These are phyloP conservation scores for Candida lessepsii DNA, from an alignment of 805 yeast species.

Conservation along the genomic window DNA sequence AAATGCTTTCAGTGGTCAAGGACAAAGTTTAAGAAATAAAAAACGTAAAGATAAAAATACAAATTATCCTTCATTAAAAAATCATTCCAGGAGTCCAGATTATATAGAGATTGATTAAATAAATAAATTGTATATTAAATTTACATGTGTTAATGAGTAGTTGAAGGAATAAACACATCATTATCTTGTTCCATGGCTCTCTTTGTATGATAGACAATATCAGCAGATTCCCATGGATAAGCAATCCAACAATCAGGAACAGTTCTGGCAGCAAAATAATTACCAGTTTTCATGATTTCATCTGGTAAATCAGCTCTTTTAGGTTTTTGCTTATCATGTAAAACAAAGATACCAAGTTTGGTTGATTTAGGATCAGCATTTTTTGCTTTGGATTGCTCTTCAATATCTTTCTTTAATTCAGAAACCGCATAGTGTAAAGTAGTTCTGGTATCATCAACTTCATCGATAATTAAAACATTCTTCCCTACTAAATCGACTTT, in stretches of 20 bases:
- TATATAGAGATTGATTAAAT: constrained; percentile 73
- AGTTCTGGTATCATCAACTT: constrained; percentile 84
- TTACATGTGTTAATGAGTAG: constrained; percentile 32
- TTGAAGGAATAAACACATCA: constrained; percentile 49
- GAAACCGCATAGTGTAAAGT: constrained; percentile 76
- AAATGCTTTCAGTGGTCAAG: constrained; percentile 59
- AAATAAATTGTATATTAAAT: background rate
- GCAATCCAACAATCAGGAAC: constrained; percentile 85
- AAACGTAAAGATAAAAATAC: constrained; percentile 62
- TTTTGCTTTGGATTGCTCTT: constrained; percentile 53
- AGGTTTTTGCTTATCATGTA: constrained; percentile 72
- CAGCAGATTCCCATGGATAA: constrained; percentile 82
- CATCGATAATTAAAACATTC: constrained; percentile 73
- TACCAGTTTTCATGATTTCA: constrained; percentile 55
- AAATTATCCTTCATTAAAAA: constrained; percentile 53
- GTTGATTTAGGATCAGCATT: constrained; percentile 50
- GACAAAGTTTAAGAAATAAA: constrained; percentile 69
- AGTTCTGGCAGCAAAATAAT: constrained; percentile 70
- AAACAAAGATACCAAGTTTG: constrained; percentile 70
- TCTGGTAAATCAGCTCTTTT: constrained; percentile 72
- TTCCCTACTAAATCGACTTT: constrained; percentile 63
- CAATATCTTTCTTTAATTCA: constrained; percentile 72
- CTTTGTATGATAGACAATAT: constrained; percentile 69
- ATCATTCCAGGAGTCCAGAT: constrained; percentile 71
- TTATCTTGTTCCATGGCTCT: constrained; percentile 75